Evolutionary conservation across 306 rosid genomes (phyloP), one percentile per base, ranked within the genome.

Genomic region (Fragaria ananassa): DNA sequence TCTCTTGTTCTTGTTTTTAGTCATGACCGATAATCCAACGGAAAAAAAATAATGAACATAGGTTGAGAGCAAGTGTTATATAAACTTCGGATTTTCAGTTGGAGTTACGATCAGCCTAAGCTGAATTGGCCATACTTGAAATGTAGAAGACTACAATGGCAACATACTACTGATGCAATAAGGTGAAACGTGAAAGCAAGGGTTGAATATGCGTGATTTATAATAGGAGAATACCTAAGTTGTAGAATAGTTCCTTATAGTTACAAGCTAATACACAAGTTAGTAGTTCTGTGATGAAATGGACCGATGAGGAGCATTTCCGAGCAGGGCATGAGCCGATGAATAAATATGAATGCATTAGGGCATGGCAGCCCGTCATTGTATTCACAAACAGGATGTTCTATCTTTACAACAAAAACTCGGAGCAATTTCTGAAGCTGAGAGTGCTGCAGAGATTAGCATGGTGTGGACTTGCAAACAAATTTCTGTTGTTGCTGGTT

Each of bases 371-470:
- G 66, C 68, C 77, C 4, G 77, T 46, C 60, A 61, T 46, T 63
- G 70, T 85, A 87, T 85, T 83, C 86, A 85, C 83, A 80, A 72
- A 75, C 68, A 82, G 29, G 56, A 63, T 71, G 68, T 65, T 83
- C 77, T 82, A 70, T 85, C 88, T 89, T 86, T 85, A 86, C 89
- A 85, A 68, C 78, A 75, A 74, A 75, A 81, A 18, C 46, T 56
- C 39, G 6, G 75, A 78, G 75, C 78, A 85, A 51, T 61, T 47
- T 83, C 86, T 83, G 96, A 85, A 89, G 97, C 97, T 78, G 92
- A 89, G 97, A 71, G 89, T 86, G 98, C 96, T 88, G 86, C 97
- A 82, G 80, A 79, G 45, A 74, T 78, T 90, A 90, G 76, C 89
- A 88, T 31, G 90, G 82, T 14, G 96, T 78, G 66, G 98, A 70